phyloP scores from a whole-genome alignment of 305 asterid genomes.

The Petunia hybrid region DNA sequence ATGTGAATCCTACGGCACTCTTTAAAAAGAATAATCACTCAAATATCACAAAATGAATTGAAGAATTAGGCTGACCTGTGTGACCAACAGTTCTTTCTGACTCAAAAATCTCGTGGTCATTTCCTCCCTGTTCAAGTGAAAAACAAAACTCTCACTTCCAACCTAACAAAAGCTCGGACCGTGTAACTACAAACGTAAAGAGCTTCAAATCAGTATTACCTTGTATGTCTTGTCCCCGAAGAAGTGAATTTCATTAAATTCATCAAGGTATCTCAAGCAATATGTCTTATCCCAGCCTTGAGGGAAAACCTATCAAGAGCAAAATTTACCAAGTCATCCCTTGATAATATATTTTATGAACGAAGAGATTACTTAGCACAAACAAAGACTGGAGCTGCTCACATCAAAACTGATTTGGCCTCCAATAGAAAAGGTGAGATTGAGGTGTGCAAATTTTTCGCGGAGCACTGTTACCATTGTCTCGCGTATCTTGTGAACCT shows the following conservation, averaged over 20 bases:
- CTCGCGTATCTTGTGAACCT: constrained; percentile 80
- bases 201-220: constrained; percentile 47
- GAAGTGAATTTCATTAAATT: constrained; percentile 83
- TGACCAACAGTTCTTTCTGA: constrained; percentile 86
- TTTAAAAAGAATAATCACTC: background rate
- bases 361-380: background rate
- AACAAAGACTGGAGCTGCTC: constrained; percentile 42
- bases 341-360: background rate
- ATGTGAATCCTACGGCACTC: background rate
- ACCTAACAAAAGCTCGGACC: background rate
- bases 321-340: background rate
- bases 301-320: constrained; percentile 73
- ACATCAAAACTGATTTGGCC: constrained; percentile 97
- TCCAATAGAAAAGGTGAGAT: constrained; percentile 86
- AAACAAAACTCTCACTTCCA: background rate
- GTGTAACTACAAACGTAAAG: background rate
- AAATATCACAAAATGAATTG: background rate
- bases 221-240: constrained; percentile 95
- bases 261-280: constrained; percentile 79
- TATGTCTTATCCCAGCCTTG: constrained; percentile 97
- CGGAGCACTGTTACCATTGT: constrained; percentile 83
- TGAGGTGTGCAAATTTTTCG: constrained; percentile 75
- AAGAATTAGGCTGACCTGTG: constrained; percentile 60
- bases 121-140: constrained; percentile 73
- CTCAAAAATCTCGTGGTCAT: constrained; percentile 80